A percentile compares a stretch with the other conserved stretches of the same genome.
Evolutionary conservation across 345 rosid genomes (phyloP).

Genomic region (Boechera stricta): DNA sequence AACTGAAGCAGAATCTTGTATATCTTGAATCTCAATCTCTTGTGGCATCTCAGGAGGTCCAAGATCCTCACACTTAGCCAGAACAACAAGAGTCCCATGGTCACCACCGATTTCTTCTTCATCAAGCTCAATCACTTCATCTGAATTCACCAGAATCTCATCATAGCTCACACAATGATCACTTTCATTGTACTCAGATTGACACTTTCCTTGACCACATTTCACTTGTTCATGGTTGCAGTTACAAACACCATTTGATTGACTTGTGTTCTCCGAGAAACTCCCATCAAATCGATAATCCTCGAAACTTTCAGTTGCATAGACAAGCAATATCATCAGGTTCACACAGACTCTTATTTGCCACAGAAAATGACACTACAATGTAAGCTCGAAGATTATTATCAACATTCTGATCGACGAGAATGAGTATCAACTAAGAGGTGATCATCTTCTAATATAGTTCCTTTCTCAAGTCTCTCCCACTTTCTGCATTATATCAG

Average conservation of each 20-base stretch:
- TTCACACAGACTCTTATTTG: background rate
- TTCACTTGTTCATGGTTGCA: conserved; percentile 26
- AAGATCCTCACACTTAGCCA: conserved; percentile 24
- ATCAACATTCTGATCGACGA: too few species aligned
- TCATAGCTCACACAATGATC: conserved; percentile 50
- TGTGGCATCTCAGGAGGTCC: conserved; percentile 14
- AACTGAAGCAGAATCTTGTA: conserved; percentile 7
- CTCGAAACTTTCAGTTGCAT: conserved; percentile 30
- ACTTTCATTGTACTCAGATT: conserved; percentile 37
- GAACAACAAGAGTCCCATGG: background rate
- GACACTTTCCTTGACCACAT: conserved; percentile 35
- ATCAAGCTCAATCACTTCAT: conserved; percentile 44
- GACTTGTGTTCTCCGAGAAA: conserved; percentile 39
- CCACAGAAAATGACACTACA: too few species aligned
- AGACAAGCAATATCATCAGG: conserved; percentile 29
- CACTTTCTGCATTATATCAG: background rate
- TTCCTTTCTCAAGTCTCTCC: background rate
- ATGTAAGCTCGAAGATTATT: too few species aligned
- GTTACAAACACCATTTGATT: conserved; percentile 19
- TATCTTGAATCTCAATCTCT: conserved; percentile 48
- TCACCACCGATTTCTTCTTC: conserved; percentile 34
- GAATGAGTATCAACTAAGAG: too few species aligned
- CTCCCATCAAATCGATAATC: conserved; percentile 40
- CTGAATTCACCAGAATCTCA: conserved; percentile 48
- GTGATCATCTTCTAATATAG: background rate